Base-by-base conservation (phyloP, 305 asterid genomes). In the Coffea humblotiana region DNA sequence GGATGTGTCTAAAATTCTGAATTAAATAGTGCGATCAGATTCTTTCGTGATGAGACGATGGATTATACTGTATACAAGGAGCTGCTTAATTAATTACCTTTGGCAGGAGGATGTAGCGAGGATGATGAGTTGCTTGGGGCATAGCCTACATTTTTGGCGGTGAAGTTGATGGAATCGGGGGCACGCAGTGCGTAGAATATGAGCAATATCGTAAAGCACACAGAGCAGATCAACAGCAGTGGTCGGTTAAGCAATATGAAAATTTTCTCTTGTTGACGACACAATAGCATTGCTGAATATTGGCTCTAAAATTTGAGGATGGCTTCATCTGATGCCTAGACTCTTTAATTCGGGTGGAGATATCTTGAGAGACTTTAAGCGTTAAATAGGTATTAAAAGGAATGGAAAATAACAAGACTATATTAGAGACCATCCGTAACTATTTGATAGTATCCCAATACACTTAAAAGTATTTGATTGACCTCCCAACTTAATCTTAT, bases 261-360 rank as follows among this genome's bases (percentile, higher is more conserved):
- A 70, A 25, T 0, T 65, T 40, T 35, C 32, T 45, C 29, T 66
- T 66, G 27, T 15, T 63, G 48, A 25, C 6, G 69, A 40, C 35
- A 74, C 68, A 75, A 58, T 51, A 51, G 58, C 4, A 51, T 51
- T 23, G 70, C 8, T 16, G 40, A 75, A 23, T 37, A 0, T n/a
- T 13, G 25, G 43, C 58, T 37, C 58, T 27, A 56, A 51, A 60
- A n/a, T 40, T 10, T 40, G 71, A 61, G 40, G 25, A 40, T 60
- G 78, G 68, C 71, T 75, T 43, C 78, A 75, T 75, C 78, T 75
- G 27, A 23, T 21, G 29, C 21, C 29, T 60, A 19, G 12, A 21
- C 65, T 60, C 65, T 60, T 9, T 21, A 21, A 21, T 19, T 37
- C 5, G 43, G 43, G 43, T 37, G 43, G 43, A 37, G 43, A 37